phyloP scores from a whole-genome alignment of 371 early-diverging fungal genomes.

The Thermomucor indicae-seudaticae region DNA sequence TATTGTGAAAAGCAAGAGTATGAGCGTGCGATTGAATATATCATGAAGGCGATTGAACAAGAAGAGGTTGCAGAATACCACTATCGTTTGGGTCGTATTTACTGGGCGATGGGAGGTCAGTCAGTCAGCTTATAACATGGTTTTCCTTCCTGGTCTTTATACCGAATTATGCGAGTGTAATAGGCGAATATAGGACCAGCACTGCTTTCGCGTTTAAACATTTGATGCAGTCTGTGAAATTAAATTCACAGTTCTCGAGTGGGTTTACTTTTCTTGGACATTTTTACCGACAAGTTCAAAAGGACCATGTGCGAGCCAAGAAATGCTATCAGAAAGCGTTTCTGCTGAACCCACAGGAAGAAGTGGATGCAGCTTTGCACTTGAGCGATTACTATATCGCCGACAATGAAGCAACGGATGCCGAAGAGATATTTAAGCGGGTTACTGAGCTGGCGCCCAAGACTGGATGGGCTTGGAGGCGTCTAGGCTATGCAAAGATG shows the following conservation, averaged over 20 bases:
- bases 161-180: too few relatives aligned
- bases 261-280: conserved; percentile 81
- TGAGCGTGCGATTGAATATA: conserved; percentile 52
- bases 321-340: conserved; percentile 83
- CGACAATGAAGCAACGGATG: conserved; percentile 48
- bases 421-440: conserved; percentile 51
- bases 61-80: conserved; percentile 46
- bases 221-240: conserved; percentile 72
- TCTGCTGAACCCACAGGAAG: conserved; percentile 61
- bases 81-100: conserved; percentile 71
- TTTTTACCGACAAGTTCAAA: conserved; percentile 67
- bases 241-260: conserved; percentile 59
- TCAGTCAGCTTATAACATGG: too few relatives aligned
- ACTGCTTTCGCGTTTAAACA: conserved; percentile 49
- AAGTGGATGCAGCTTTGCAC: conserved; percentile 62
- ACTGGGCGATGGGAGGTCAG: conserved; percentile 78
- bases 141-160: too few relatives aligned
- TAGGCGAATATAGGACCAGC: conserved; percentile 2
- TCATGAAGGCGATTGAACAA: conserved; percentile 47
- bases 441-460: conserved; percentile 41
- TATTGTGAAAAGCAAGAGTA: conserved; percentile 49
- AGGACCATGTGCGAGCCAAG: conserved; percentile 63
- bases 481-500: conserved; percentile 72
- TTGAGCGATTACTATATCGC: conserved; percentile 61
- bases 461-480: conserved; percentile 76